Base-by-base conservation (phyloP, 2,329 filamentous ascomycete genomes). In the Huntiella savannae region DNA sequence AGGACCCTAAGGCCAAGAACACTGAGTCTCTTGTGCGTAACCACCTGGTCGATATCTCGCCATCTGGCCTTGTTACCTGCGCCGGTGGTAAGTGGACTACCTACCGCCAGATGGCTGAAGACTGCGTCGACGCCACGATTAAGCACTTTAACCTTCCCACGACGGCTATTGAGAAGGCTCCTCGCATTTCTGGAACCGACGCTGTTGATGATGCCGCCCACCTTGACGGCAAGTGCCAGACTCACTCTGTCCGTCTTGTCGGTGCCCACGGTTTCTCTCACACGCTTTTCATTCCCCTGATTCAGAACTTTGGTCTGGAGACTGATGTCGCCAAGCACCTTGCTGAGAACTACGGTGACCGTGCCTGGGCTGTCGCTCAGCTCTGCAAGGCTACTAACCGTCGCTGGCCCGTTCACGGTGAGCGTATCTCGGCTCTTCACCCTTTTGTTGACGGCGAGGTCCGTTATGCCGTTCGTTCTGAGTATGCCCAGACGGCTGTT, bases 31-130 rank as follows among this genome's bases (percentile, higher is more conserved):
- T 93, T 13, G 85, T 92, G 44, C 81, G 85, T 48, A 92, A 87
- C 60, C 85, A 92, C 59, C 69, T 93, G 38, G 74, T 92, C 54
- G 79, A 84, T 50, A 70, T 83, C 43, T 88, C 83, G n/a, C 62
- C 71, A 2, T 84, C 82, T 5, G 85, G 85, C 8, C 70, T 92
- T 15, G 64, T 93, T 53, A 93, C 85, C 33, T 87, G 83, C 57
- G 83, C 83, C 22, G 85, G 85, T 54, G 85, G 85, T 41, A 92
- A 93, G 63, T 92, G 85, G 85, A 92, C 85, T 2, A 92, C 85
- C 1, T 92, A 92, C 63, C 79, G 85, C 48, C 82, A 92, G 61
- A 92, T 93, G 85, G 82, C 84, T 16, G 83, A 93, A 62, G 83
- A 92, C 59, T 82, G 81, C 39, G 83, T 93, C 38, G 83, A 92